Base-by-base conservation (phyloP, 129 eudicot species). In the Scalesia atractyloides region DNA sequence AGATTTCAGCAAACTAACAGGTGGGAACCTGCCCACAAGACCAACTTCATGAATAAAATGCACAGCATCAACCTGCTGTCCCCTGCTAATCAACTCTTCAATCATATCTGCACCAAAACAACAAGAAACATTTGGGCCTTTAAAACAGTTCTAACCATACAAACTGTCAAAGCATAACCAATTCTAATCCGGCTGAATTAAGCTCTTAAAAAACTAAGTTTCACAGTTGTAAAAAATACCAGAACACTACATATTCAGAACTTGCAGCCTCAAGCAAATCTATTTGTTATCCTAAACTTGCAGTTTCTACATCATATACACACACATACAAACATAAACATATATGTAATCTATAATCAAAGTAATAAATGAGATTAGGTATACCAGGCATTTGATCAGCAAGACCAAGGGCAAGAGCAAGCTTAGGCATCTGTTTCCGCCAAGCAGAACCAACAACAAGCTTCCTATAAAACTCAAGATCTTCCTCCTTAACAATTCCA, bases 391-490 rank as follows among this genome's bases (percentile, higher is more conserved):
- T 94, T 64, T 88, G 76, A 77, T 90, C 83, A 22, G 80, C 88
- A 17, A 94, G 87, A 2, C 99, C 97, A 66, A 94, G 88, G 4
- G 99, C 86, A 67, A 94, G 77, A 36, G 97, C 99, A 22, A 94
- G 99, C 74, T 84, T 90, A 5, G 99, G 99, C 99, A 94, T 94
- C 85, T 94, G 99, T 66, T 94, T 94, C 80, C 99, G 72, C 99
- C 97, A 90, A 20, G 97, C 97, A 0, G 99, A 94, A 33, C 83
- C 97, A 74, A 94, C 89, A 69, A 94, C 94, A 69, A 94, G 97
- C 97, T 58, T 58, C 64, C 64, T 58, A 5, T 58, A 58, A n/a
- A 58, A 58, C 1, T 8, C 64, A 26, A 58, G 17, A 58, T 58
- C 64, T 5, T 58, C 64, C 13, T 58, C 64, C 30, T 58, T 13